A percentile compares a stretch with the other conserved stretches of the same genome.
phyloP scores from a whole-genome alignment of 2,329 filamentous ascomycete genomes.

The Pseudogymnoascus sp. region DNA sequence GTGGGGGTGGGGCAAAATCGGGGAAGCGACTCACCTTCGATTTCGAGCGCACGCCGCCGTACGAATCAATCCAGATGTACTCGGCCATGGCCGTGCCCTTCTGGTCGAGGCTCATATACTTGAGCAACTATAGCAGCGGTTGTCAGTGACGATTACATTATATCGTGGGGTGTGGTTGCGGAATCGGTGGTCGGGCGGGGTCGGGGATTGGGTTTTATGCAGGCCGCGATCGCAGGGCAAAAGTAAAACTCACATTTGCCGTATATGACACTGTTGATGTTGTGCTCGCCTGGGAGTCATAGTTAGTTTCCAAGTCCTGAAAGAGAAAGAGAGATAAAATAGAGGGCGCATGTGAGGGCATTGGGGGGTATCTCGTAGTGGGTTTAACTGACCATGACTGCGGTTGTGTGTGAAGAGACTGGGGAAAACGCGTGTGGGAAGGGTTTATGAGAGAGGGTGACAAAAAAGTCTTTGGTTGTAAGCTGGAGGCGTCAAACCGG shows the following conservation, averaged over 20 bases:
- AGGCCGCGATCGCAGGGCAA: slow-evolving; percentile 11
- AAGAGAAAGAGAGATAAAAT: not conserved
- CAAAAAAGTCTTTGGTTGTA: slow-evolving; percentile 2
- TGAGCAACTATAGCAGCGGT: slow-evolving; percentile 58
- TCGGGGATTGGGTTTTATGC: slow-evolving; percentile 2
- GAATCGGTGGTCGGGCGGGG: not conserved
- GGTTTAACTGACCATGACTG: slow-evolving; percentile 11
- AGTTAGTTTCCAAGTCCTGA: slow-evolving; percentile 22
- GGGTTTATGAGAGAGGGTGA: not conserved
- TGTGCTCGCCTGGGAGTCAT: slow-evolving; percentile 8
- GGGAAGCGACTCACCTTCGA: slow-evolving; percentile 60
- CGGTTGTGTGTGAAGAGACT: slow-evolving; percentile 9
- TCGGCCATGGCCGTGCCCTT: slow-evolving; percentile 84
- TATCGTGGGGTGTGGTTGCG: not conserved
- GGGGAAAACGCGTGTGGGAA: slow-evolving; percentile 1
- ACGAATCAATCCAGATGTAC: slow-evolving; percentile 91
- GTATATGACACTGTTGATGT: slow-evolving; percentile 29
- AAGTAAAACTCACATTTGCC: slow-evolving; percentile 31
- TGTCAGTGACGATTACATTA: slow-evolving; percentile 3
- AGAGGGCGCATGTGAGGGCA: not conserved
- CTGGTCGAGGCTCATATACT: slow-evolving; percentile 87
- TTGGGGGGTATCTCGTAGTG: too few relatives aligned
- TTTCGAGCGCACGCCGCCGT: slow-evolving; percentile 83
- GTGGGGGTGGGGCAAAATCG: slow-evolving; percentile 7
- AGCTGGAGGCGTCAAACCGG: slow-evolving; percentile 3